Percentiles rank a stretch among this genome's conserved stretches.
Conservation (phyloP, 2,329 filamentous ascomycete species). For the Neofusicoccum cordaticola region DNA sequence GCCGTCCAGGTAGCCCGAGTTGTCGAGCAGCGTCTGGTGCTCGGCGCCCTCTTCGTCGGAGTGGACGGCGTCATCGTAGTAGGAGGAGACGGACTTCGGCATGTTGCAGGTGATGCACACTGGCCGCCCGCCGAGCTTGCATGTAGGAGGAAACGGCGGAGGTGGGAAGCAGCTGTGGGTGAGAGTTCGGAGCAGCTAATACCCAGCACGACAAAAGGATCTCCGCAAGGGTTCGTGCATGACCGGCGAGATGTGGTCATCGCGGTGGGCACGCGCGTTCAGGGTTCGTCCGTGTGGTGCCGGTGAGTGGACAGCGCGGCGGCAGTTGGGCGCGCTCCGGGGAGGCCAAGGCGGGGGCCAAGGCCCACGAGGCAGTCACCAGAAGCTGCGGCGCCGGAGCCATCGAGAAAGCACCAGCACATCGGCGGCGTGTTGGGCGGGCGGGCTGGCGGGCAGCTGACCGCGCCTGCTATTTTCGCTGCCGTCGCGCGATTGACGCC, state of each 20-base stretch:
- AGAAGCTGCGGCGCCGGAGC: background rate
- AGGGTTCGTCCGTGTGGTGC: background rate
- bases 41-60: conserved; percentile 31
- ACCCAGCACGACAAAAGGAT: conserved; percentile 1
- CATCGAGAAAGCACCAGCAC: background rate
- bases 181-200: background rate
- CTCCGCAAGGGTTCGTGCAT: conserved; percentile 8
- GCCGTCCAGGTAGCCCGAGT: conserved; percentile 17
- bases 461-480: background rate
- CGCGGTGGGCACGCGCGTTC: conserved; percentile 5
- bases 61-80: conserved; percentile 32
- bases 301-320: background rate
- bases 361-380: background rate
- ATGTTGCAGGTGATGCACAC: conserved; percentile 23
- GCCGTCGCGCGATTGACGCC: background rate
- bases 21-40: conserved; percentile 5
- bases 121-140: background rate
- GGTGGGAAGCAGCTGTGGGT: background rate
- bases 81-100: conserved; percentile 36
- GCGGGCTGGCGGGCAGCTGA: background rate
- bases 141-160: background rate
- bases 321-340: background rate
- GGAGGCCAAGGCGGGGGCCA: background rate
- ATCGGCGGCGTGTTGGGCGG: background rate
- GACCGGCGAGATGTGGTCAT: conserved; percentile 8